Conservation (phyloP, 1,284 basidiomycete species). For the Leccinum subrobustum region DNA sequence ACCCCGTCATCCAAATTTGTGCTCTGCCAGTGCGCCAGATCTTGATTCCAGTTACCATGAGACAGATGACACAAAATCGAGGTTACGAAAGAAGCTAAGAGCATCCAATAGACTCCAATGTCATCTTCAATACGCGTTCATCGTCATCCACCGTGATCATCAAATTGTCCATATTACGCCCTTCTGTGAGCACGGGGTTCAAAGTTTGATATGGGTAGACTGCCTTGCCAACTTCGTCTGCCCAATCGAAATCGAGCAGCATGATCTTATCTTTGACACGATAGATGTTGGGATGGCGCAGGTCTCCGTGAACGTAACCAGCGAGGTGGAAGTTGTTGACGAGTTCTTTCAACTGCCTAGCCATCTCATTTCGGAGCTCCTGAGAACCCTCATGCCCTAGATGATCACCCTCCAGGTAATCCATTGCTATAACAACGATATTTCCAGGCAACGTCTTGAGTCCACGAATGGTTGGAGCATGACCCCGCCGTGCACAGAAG, state of each 20-base stretch:
- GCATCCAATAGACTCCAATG: neutral
- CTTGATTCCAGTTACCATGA: too few species aligned
- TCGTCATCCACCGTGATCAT: neutral
- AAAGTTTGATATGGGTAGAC: neutral
- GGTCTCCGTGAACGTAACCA: neutral
- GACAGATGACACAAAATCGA: too few species aligned
- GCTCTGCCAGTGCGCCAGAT: too few species aligned
- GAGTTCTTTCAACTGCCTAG: neutral
- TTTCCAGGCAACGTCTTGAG: neutral
- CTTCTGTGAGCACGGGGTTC: neutral
- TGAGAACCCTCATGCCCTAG: neutral
- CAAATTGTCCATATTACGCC: neutral
- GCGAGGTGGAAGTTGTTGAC: neutral
- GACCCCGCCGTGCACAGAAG: too few species aligned
- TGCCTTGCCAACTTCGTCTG: neutral
- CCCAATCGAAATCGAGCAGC: neutral
- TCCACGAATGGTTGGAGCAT: too few species aligned
- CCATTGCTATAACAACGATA: neutral
- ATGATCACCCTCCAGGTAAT: neutral
- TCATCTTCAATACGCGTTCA: neutral
- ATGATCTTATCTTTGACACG: neutral
- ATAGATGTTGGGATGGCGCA: neutral
- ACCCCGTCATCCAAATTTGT: too few species aligned
- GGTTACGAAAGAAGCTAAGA: too few species aligned
- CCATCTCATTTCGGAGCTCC: neutral